A percentile compares a stretch with the other conserved stretches of the same genome.
Conservation (phyloP, 768 basidiomycete genomes). For the Pholiota molesta region DNA sequence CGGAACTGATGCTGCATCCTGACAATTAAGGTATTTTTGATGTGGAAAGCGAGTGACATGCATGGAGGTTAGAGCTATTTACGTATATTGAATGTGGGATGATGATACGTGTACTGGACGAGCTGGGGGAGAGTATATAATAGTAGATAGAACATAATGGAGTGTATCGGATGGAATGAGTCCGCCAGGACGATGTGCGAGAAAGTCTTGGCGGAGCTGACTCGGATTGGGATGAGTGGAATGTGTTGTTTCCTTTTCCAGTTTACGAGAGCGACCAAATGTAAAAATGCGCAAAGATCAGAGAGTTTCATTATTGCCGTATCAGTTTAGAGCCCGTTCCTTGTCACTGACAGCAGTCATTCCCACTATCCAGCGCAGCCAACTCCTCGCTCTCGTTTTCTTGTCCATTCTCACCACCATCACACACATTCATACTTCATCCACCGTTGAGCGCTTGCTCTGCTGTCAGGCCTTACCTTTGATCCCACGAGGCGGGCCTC, state of each 20-base stretch:
- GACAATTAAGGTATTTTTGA: slow-evolving; percentile 32
- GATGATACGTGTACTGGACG: slow-evolving; percentile 7
- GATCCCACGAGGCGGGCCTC: slow-evolving; percentile 39
- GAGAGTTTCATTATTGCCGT: slow-evolving; percentile 31
- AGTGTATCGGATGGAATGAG: slow-evolving; percentile 1
- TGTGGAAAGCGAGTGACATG: slow-evolving; percentile 20
- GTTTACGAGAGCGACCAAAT: slow-evolving; percentile 28
- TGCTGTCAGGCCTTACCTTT: slow-evolving; percentile 27
- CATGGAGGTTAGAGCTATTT: slow-evolving; percentile 21
- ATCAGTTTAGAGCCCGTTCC: slow-evolving; percentile 26
- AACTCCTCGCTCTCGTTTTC: slow-evolving; percentile 13
- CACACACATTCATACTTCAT: slow-evolving; percentile 13
- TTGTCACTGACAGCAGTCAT: slow-evolving; percentile 31
- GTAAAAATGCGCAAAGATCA: slow-evolving; percentile 31
- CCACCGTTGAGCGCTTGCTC: slow-evolving; percentile 16
- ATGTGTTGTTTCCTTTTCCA: slow-evolving; percentile 29
- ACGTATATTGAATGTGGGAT: slow-evolving; percentile 26
- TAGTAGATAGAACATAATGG: slow-evolving; percentile 4
- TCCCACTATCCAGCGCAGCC: slow-evolving; percentile 25
- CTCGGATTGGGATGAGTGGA: slow-evolving; percentile 20
- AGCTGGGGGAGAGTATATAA: neutral
- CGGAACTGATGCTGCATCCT: slow-evolving; percentile 88
- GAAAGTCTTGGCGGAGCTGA: slow-evolving; percentile 14
- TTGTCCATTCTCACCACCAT: slow-evolving; percentile 20
- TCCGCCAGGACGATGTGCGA: neutral